Conservation (phyloP, 176 grass and related monocot genomes). For the Eremochloa ophiuroides region DNA sequence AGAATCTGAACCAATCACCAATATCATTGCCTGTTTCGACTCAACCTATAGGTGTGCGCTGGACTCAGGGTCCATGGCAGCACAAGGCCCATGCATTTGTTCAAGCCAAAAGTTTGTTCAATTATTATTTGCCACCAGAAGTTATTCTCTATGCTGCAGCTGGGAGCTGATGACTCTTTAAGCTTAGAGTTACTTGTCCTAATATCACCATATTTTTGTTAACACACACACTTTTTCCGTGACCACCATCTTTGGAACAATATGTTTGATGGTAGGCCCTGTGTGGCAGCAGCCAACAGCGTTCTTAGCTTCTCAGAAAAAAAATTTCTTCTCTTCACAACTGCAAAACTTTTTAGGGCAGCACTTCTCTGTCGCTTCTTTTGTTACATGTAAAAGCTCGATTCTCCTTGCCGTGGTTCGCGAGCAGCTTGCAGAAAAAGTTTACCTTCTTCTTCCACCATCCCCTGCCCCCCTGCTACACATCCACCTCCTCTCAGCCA, state of each 20-base stretch:
- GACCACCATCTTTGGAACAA: neutral
- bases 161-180: neutral
- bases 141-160: slow-evolving; percentile 5
- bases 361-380: neutral
- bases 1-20: neutral
- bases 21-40: neutral
- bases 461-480: neutral
- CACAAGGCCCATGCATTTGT: neutral
- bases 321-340: neutral
- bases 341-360: neutral
- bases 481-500: neutral
- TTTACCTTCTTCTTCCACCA: neutral
- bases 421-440: neutral
- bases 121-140: slow-evolving; percentile 8
- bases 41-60: neutral
- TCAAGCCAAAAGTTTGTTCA: neutral
- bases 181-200: neutral
- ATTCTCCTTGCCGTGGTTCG: neutral
- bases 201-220: neutral
- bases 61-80: neutral
- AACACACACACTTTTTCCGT: neutral
- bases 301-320: neutral
- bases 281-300: neutral
- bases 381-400: neutral
- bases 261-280: neutral